Conservation (phyloP, 805 yeast species). For the Wickerhamiella shivajii region DNA sequence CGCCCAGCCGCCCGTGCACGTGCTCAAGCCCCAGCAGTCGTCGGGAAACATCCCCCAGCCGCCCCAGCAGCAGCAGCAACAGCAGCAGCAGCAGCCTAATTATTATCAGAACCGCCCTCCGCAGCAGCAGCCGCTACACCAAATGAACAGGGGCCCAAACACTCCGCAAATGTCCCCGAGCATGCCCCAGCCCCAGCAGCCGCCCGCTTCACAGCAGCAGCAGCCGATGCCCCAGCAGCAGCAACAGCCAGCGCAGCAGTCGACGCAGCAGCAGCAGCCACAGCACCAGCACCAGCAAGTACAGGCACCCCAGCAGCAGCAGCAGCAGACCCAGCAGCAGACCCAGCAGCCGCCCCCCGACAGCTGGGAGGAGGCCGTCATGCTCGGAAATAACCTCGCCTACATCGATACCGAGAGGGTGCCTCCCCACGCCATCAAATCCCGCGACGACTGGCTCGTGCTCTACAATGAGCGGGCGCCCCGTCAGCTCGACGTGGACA, state of each 20-base stretch:
- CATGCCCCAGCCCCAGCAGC: conserved; percentile 20
- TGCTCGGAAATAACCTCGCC: conserved; percentile 25
- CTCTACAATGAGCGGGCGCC: conserved; percentile 82
- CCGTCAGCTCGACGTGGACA: conserved; percentile 63
- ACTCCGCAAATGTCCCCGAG: conserved; percentile 17
- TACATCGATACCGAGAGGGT: conserved; percentile 71
- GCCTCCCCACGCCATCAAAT: conserved; percentile 63
- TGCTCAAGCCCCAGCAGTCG: conserved; percentile 8
- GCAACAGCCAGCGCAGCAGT: conserved; percentile 10
- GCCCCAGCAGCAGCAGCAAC: conserved; percentile 7
- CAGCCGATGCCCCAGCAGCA: conserved; percentile 15
- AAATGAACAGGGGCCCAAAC: conserved; percentile 17
- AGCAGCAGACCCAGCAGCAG: conserved; percentile 16
- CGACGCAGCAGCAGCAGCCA: conserved; percentile 9
- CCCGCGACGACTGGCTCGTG: conserved; percentile 71
- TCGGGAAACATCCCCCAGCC: not conserved
- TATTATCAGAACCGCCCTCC: conserved; percentile 20
- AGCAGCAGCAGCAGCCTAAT: conserved; percentile 18
- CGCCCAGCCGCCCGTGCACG: conserved; percentile 1
- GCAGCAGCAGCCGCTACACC: conserved; percentile 16
- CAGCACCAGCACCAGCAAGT: conserved; percentile 14
- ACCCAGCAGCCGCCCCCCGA: conserved; percentile 16
- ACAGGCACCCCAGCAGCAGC: conserved; percentile 19
- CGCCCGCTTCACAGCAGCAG: conserved; percentile 18
- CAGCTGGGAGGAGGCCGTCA: conserved; percentile 10